Base-by-base conservation (phyloP, 1,139 yeast species). In the Yamadazyma oceani region DNA sequence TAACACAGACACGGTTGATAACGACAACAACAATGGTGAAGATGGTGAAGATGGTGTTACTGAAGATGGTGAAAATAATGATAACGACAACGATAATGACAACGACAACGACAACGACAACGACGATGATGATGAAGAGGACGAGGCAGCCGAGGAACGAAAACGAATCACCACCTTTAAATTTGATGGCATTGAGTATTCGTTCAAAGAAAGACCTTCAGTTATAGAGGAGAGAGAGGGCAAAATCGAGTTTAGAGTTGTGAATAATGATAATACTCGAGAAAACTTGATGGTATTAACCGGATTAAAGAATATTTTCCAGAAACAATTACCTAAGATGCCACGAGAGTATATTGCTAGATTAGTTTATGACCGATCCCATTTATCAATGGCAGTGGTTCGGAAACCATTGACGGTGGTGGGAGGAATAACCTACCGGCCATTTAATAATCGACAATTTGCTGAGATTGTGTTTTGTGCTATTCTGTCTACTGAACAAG, bases 391-490 rank as follows among this genome's bases (percentile, higher is more conserved):
- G 78, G 98, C 98, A 1, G 96, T 94, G 38, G 92, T 92, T 14
- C 73, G 96, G 44, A 87, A 86, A 50, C 97, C 97, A 10, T 64
- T 92, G 49, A 87, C 95, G 0, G 98, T 92, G 21, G 97, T 92
- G 2, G 99, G 99, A 27, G 99, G 99, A 2, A 90, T 92, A 38
- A 94, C 99, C 0, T 90, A 87, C 57, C 73, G 97, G 41, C 98
- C 99, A 2, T 92, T 92, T 62, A 86, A 88, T 54, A 80, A 81
- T 39, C 76, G 96, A 43, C 84, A 80, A 52, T 94, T 92, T 71
- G 99, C 98, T 1, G 99, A 92, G 62, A 92, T 92, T 66, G 99
- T 94, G 17, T 92, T 92, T 55, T 92, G 97, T 74, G 99, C 99
- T 19, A 92, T 92, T 40, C 85, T 95, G 29, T 88, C 97, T 3